Base-by-base conservation (phyloP, 1,139 yeast genomes). In the Taiozyma sp. region DNA sequence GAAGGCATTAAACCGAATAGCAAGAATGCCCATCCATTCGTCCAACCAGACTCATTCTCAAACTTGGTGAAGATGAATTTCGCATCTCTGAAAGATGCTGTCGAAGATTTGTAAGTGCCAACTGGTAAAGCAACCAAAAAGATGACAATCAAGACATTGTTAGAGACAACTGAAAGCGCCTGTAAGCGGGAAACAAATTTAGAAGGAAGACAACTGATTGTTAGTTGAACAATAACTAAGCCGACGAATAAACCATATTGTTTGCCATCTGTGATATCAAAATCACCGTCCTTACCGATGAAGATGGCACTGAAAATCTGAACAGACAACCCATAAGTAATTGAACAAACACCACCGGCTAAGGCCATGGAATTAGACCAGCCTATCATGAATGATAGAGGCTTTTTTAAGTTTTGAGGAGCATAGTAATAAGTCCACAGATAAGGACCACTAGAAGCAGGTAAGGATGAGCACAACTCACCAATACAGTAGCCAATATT, bases 361-460 rank as follows among this genome's bases (percentile, higher is more conserved):
- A 81, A 70, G 3, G 87, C 86, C 57, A 83, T 65, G 8, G 84
- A 74, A 64, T 81, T 82, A 29, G 83, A 72, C 57, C 79, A 75
- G 4, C 87, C 87, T 57, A 85, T 80, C 49, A 85, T 62, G 59
- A 75, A 83, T 29, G 83, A 76, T 10, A 79, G 59, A 1, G 76
- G 71, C n/a, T 70, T 68, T 62, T 73, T 68, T 51, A 67, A 59
- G n/a, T 59, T 63, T 50, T 67, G 67, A 8, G 84, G 87, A 8
- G 87, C 79, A 56, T 78, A 80, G 59, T 75, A 71, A 59, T 70
- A 75, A 2, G 84, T 78, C 81, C 81, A 79, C 34, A 81, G 83
- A 65, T 83, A 84, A 60, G 84, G 71, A 8, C 90, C 91, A 52
- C 91, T 90, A 24, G 84, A 76, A 4, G 91, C 83, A 48, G 91